phyloP scores from a whole-genome alignment of 106 monocot species.

The Iris macrosiphon region DNA sequence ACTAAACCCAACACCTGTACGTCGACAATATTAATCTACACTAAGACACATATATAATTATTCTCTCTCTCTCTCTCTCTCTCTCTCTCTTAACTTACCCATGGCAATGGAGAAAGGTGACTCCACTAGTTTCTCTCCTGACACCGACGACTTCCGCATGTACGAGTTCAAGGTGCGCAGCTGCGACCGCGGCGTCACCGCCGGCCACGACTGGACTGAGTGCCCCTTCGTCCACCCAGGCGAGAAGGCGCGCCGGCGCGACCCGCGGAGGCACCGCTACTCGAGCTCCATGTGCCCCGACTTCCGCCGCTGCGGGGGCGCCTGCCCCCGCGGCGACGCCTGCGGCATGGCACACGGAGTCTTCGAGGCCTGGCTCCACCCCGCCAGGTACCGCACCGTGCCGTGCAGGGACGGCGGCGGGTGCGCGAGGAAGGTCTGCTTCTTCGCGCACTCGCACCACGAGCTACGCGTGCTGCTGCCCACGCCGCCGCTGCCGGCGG shows the following conservation, averaged over 20 bases:
- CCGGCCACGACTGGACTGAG: conserved; percentile 10
- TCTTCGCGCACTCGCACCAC: conserved; percentile 33
- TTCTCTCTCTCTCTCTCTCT: no score
- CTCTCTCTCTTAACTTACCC: no score
- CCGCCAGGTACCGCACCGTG: conserved; percentile 45
- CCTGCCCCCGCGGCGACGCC: conserved; percentile 19
- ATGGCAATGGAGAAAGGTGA: no score
- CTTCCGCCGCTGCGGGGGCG: conserved; percentile 10
- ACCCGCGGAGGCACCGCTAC: conserved; percentile 34
- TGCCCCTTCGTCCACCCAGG: conserved; percentile 15
- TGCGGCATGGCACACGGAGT: conserved; percentile 57
- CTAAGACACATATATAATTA: no score
- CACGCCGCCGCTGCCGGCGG: neutral
- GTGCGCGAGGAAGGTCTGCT: conserved; percentile 19
- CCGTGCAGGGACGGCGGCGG: conserved; percentile 44
- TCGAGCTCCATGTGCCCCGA: conserved; percentile 35
- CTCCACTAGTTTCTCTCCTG: no score
- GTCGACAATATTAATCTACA: no score
- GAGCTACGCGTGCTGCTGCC: conserved; percentile 21
- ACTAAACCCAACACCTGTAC: no score
- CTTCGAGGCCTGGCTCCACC: conserved; percentile 62
- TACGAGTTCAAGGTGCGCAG: conserved; percentile 8
- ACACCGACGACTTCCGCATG: conserved; percentile 9
- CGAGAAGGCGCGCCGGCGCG: conserved; percentile 38
- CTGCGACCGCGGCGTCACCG: neutral